A percentile compares a stretch with the other conserved stretches of the same genome.
phyloP scores from a whole-genome alignment of 2,329 filamentous ascomycete species.

The Penicillium sp. region DNA sequence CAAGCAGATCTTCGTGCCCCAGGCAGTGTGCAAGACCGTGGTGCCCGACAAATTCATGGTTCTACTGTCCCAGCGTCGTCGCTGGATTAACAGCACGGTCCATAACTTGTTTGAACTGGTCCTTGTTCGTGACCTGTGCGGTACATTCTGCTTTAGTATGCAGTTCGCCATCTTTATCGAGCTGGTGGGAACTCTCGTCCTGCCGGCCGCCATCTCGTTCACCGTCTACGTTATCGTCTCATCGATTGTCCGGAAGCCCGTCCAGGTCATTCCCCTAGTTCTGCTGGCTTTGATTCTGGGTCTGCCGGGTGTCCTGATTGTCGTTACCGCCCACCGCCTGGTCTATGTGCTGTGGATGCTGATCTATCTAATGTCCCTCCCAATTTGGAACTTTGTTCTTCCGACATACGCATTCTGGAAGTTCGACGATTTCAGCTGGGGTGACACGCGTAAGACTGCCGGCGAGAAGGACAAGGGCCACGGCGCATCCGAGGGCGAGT shows the following conservation, averaged over 20 bases:
- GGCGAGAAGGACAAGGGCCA: conserved; percentile 88
- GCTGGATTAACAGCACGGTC: conserved; percentile 99
- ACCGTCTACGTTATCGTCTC: conserved; percentile 92
- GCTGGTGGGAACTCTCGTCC: conserved; percentile 85
- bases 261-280: conserved; percentile 85
- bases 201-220: conserved; percentile 94
- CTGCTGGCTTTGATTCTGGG: conserved; percentile 88
- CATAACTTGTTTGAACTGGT: conserved; percentile 98
- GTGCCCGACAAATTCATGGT: conserved; percentile 92
- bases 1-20: conserved; percentile 97
- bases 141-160: conserved; percentile 99
- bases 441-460: conserved; percentile 91
- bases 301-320: conserved; percentile 84
- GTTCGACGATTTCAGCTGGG: conserved; percentile 99
- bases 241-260: conserved; percentile 72
- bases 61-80: conserved; percentile 85
- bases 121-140: conserved; percentile 90
- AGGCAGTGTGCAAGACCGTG: conserved; percentile 97
- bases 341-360: conserved; percentile 96
- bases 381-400: conserved; percentile 96
- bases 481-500: conserved; percentile 82
- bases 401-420: conserved; percentile 98
- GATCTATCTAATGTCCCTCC: conserved; percentile 88
- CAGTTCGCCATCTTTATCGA: conserved; percentile 98
- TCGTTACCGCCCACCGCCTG: conserved; percentile 88